Conservation (phyloP, 2,329 filamentous ascomycete species). For the Paecilomyces niveus region DNA sequence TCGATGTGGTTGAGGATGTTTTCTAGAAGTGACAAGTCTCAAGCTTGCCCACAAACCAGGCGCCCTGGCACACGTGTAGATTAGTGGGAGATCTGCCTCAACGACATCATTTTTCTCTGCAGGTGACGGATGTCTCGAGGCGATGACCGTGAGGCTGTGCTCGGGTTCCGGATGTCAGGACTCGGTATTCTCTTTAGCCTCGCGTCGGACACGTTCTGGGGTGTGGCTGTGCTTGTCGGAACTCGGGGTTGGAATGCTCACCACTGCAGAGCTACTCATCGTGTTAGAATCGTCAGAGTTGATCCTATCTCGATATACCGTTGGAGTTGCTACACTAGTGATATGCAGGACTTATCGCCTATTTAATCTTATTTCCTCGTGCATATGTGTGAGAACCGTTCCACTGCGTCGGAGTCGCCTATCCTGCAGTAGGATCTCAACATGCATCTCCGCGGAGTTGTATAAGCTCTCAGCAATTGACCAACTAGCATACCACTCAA, state of each 20-base stretch:
- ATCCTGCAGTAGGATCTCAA: background rate
- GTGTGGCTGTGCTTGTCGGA: background rate
- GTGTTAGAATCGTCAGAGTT: background rate
- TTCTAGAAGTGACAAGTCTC: background rate
- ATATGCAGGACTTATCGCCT: background rate
- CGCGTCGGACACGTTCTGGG: background rate
- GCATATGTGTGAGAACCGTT: background rate
- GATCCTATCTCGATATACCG: background rate
- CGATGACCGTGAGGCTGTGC: background rate
- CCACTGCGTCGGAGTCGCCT: background rate
- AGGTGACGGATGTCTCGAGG: background rate
- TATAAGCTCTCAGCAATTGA: no score
- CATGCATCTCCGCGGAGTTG: background rate
- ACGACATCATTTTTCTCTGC: background rate
- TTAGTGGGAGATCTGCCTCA: background rate
- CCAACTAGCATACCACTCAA: background rate
- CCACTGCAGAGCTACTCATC: no score
- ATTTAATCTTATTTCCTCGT: background rate
- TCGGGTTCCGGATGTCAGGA: background rate
- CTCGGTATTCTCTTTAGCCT: background rate
- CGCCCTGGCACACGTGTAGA: background rate
- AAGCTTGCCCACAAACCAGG: background rate
- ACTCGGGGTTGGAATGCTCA: background rate
- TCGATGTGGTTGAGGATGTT: no score
- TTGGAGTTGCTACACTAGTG: background rate